Percentiles rank a stretch among this genome's conserved stretches.
phyloP scores from a whole-genome alignment of 2,329 filamentous ascomycete species.

The Scleromitrula shiraiana region DNA sequence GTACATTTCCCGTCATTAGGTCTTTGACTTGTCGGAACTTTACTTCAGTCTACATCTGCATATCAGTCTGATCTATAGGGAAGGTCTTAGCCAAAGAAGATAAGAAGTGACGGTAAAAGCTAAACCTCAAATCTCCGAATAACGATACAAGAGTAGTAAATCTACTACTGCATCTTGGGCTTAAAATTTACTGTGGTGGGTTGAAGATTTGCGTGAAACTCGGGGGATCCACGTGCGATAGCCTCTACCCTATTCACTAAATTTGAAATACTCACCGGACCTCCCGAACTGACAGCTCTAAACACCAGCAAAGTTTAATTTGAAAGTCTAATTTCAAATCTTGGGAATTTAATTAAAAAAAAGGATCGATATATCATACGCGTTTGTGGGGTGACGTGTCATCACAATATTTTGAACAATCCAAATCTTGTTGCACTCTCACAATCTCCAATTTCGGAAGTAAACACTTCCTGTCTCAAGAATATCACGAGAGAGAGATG shows the following conservation, averaged over 20 bases:
- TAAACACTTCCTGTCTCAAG: not conserved
- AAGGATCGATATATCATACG: too few species aligned
- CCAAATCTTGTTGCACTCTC: not conserved
- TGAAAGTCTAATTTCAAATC: not conserved
- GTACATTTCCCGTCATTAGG: not conserved
- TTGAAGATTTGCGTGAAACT: conserved; percentile 1
- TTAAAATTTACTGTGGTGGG: not conserved
- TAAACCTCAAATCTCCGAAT: too few species aligned
- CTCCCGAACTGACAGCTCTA: not conserved
- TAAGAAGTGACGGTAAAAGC: not conserved
- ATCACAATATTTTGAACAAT: too few species aligned
- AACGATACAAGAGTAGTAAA: too few species aligned
- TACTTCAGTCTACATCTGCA: not conserved
- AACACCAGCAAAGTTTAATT: not conserved
- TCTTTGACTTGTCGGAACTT: not conserved
- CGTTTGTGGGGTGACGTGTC: too few species aligned
- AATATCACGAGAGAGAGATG: not conserved
- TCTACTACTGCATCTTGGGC: too few species aligned
- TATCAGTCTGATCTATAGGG: conserved; percentile 1
- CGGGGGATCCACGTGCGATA: conserved; percentile 7
- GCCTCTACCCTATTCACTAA: not conserved
- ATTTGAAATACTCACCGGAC: not conserved
- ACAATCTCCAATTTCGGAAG: not conserved
- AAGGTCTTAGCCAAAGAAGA: conserved; percentile 1
- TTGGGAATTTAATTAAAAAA: not conserved